phyloP scores from a whole-genome alignment of 2,329 filamentous ascomycete genomes.

The Drechmeria coniospora region DNA sequence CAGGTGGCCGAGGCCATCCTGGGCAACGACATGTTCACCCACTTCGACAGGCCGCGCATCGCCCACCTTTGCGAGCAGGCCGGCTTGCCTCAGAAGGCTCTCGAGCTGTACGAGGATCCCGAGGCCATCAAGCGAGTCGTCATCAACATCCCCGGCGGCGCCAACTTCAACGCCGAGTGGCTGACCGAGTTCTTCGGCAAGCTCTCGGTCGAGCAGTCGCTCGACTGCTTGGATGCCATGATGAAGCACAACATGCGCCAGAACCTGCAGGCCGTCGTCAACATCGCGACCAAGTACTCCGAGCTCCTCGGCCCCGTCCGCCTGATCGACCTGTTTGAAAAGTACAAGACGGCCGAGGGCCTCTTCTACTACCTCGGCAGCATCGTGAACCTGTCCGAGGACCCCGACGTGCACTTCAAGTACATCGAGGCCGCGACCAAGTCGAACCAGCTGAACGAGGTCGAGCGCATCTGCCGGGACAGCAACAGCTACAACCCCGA shows the following conservation, averaged over 20 bases:
- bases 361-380: constrained; percentile 97
- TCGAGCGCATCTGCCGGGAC: constrained; percentile 93
- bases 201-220: constrained; percentile 84
- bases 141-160: constrained; percentile 63
- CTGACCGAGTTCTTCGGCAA: constrained; percentile 84
- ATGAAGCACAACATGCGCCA: constrained; percentile 92
- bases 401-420: constrained; percentile 95
- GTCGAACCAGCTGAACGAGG: constrained; percentile 87
- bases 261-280: constrained; percentile 87
- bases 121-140: constrained; percentile 80
- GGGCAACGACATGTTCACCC: constrained; percentile 94
- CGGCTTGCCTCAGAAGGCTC: constrained; percentile 67
- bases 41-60: constrained; percentile 86
- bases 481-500: constrained; percentile 81
- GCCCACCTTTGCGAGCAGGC: constrained; percentile 87
- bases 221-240: constrained; percentile 94
- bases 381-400: constrained; percentile 92
- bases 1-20: constrained; percentile 97
- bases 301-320: constrained; percentile 79
- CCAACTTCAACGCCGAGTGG: constrained; percentile 85
- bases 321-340: constrained; percentile 88
- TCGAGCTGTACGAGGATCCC: constrained; percentile 91
- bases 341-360: constrained; percentile 92
- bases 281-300: constrained; percentile 94
- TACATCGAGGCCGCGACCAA: constrained; percentile 95